A percentile compares a stretch with the other conserved stretches of the same genome.
Evolutionary conservation across 2,329 filamentous ascomycete species (phyloP).

Genomic region (Hypoxylon sp.): DNA sequence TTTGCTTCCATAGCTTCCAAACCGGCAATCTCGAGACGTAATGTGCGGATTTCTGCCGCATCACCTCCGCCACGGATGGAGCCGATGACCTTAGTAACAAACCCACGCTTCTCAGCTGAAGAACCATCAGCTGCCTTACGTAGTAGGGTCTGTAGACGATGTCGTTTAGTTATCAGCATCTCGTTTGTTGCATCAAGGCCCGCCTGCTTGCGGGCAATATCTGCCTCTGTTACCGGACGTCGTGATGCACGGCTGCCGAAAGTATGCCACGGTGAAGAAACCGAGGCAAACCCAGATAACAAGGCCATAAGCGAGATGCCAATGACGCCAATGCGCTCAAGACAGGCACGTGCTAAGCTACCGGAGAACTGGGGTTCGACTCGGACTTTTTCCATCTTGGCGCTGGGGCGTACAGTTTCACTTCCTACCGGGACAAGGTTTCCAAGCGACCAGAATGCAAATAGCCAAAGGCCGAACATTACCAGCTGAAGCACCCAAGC

Average conservation of each 20-base stretch:
- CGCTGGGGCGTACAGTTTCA: constrained; percentile 59
- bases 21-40: constrained; percentile 82
- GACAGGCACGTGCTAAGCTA: constrained; percentile 65
- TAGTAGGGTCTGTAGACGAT: constrained; percentile 77
- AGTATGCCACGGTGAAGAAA: constrained; percentile 87
- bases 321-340: constrained; percentile 83
- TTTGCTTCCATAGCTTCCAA: constrained; percentile 84
- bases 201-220: constrained; percentile 81
- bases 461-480: constrained; percentile 77
- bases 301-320: constrained; percentile 89
- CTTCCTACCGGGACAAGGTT: constrained; percentile 66
- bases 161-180: constrained; percentile 81
- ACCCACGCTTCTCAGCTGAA: constrained; percentile 64
- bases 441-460: constrained; percentile 82
- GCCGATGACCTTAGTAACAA: constrained; percentile 81
- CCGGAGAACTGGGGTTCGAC: constrained; percentile 56
- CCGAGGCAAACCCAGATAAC: constrained; percentile 89
- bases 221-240: constrained; percentile 76
- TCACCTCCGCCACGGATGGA: constrained; percentile 75
- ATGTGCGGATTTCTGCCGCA: constrained; percentile 68
- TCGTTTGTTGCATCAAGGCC: constrained; percentile 84
- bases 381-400: constrained; percentile 56
- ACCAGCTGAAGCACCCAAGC: constrained; percentile 74
- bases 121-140: constrained; percentile 64
- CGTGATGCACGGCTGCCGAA: constrained; percentile 73